Conservation (phyloP, 495 filamentous ascomycete species). For the Cercophora newfieldiana region DNA sequence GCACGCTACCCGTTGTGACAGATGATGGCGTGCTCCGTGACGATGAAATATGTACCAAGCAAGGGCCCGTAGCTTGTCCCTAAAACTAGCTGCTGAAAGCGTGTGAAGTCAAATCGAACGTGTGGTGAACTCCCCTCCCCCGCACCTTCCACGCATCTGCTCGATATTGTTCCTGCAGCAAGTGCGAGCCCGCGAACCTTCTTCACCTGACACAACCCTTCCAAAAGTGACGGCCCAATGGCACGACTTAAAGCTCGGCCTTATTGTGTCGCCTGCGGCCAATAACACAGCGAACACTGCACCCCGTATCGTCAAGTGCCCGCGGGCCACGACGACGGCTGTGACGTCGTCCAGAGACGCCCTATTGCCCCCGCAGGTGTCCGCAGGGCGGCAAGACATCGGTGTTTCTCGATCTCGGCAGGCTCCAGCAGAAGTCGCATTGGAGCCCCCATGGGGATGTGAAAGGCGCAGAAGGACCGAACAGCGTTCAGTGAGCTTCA, state of each 20-base stretch:
- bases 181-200: background rate
- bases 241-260: background rate
- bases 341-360: constrained; percentile 11
- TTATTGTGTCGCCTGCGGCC: background rate
- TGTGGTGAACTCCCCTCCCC: background rate
- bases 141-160: background rate
- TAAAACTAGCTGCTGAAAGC: background rate
- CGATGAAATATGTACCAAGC: background rate
- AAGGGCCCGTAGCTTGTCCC: background rate
- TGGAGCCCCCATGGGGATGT: background rate
- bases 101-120: background rate
- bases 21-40: too few relatives aligned
- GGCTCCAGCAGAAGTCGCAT: background rate
- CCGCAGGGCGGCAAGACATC: constrained; percentile 23
- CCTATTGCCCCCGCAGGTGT: background rate
- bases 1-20: background rate
- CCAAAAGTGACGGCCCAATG: background rate
- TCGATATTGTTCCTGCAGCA: background rate
- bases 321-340: background rate
- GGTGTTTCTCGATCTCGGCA: constrained; percentile 24
- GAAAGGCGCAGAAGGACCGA: constrained; percentile 12
- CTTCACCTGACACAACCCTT: background rate
- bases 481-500: constrained; percentile 9
- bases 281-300: background rate
- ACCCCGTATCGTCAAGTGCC: background rate